Evolutionary conservation across 2,329 filamentous ascomycete species (phyloP), one percentile per base, ranked within the genome.

Genomic region (Sphaceloma murrayae): DNA sequence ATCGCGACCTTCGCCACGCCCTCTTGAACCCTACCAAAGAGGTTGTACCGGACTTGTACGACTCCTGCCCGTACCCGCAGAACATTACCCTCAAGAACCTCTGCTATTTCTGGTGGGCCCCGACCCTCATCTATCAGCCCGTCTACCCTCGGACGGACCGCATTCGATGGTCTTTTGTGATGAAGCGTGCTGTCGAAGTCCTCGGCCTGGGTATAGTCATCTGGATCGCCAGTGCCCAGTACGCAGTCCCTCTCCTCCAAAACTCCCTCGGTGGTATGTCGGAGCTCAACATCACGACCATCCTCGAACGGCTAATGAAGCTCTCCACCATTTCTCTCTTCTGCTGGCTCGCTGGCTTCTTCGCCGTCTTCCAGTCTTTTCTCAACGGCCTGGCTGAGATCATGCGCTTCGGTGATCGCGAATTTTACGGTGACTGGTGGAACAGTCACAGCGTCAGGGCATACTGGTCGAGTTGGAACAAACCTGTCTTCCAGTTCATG

Each of bases 371-470:
- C 67, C 91, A 98, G 59, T 89, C 85, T 1, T 80, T 85, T 49
- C 69, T 98, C 39, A 98, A 98, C 57, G 86, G 86, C 0, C 69
- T 96, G 14, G 89, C 89, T 3, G 91, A 98, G 62, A 68, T 96
- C 9, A 82, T 86, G 69, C 74, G 76, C 32, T 98, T 98, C 56
- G 91, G 82, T 13, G 91, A 98, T 61, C 77, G 91, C 21, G 83
- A 88, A 43, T 98, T 98, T 62, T 98, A 98, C 62, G 82, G 85
- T 27, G 87, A 94, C 58, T 98, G 91, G 91, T 98, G 91, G 91
- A 98, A 98, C 59, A 85, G 80, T 51, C 79, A 80, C 45, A 87
- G 80, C 52, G 70, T 96, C 5, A 85, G 88, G 24, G 75, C 74
- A 3, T 98, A 98, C 68, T 95, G 89, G 89, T 79, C 88, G 16